Percentiles rank a stretch among this genome's conserved stretches.
Evolutionary conservation across 2,329 filamentous ascomycete species (phyloP).

Genomic region (Aaosphaeria arxii): DNA sequence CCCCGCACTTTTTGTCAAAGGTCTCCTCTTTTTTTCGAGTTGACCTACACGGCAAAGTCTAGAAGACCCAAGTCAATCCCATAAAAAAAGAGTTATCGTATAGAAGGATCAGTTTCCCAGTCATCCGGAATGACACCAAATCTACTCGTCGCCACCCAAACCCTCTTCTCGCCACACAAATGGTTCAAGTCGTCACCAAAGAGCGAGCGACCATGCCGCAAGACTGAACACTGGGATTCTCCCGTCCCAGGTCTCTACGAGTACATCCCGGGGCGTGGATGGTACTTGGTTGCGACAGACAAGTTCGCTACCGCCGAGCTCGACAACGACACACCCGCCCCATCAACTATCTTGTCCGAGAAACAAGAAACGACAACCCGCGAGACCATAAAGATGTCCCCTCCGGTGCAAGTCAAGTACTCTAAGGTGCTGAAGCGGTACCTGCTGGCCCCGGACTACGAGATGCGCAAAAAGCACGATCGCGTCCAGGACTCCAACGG

Average conservation of each 20-base stretch:
- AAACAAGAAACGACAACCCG: background rate
- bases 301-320: constrained; percentile 28
- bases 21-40: too few relatives aligned
- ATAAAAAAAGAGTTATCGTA: background rate
- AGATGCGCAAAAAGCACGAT: constrained; percentile 45
- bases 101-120: background rate
- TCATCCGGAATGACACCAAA: constrained; percentile 48
- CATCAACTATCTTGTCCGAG: background rate
- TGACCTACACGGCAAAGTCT: too few relatives aligned
- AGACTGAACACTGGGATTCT: constrained; percentile 48
- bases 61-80: too few relatives aligned
- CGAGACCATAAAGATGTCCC: constrained; percentile 25
- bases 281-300: constrained; percentile 47
- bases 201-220: constrained; percentile 37
- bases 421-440: constrained; percentile 49
- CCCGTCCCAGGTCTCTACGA: constrained; percentile 50
- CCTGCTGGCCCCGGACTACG: constrained; percentile 48
- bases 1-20: too few relatives aligned
- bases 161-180: constrained; percentile 47
- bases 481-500: constrained; percentile 38
- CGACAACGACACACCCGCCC: constrained; percentile 1
- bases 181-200: constrained; percentile 46
- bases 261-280: constrained; percentile 49
- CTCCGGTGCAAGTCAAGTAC: constrained; percentile 41
- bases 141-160: constrained; percentile 49